These are phyloP conservation scores for Protomyces arabidopsidicola DNA, from an alignment of 1,139 yeast species.

Conservation along the genomic window DNA sequence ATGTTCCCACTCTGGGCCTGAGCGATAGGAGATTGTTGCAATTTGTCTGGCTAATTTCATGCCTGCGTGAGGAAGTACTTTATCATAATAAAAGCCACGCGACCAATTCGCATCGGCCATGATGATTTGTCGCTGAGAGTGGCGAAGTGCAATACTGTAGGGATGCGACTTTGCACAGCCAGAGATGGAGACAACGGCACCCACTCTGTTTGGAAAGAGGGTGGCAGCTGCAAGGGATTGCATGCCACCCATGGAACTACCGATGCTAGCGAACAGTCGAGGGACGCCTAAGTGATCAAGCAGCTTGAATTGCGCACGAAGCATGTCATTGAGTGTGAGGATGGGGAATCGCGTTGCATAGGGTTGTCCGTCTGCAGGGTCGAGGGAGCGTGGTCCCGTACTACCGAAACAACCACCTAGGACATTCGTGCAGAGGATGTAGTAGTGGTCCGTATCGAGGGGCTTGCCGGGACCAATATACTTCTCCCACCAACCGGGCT, in stretches of 20 bases:
- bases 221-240: conserved; percentile 83
- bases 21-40: conserved; percentile 88
- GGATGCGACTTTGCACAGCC: conserved; percentile 96
- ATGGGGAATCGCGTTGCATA: conserved; percentile 90
- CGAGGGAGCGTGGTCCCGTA: conserved; percentile 82
- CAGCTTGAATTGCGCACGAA: conserved; percentile 74
- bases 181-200: conserved; percentile 67
- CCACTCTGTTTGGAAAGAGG: conserved; percentile 54
- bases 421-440: conserved; percentile 82
- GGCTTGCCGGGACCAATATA: conserved; percentile 81
- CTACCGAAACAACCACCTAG: conserved; percentile 94
- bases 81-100: conserved; percentile 76
- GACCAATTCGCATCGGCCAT: conserved; percentile 96
- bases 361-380: conserved; percentile 63
- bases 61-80: conserved; percentile 85
- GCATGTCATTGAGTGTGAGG: conserved; percentile 81
- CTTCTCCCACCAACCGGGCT: conserved; percentile 94
- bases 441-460: conserved; percentile 74
- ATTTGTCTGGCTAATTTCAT: conserved; percentile 92
- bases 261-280: conserved; percentile 72
- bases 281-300: conserved; percentile 59
- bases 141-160: conserved; percentile 86
- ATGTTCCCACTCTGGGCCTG: conserved; percentile 97
- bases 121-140: conserved; percentile 84
- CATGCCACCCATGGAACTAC: conserved; percentile 98